Evolutionary conservation across 2,329 filamentous ascomycete species (phyloP).

Genomic region (Lachnellula cervina): DNA sequence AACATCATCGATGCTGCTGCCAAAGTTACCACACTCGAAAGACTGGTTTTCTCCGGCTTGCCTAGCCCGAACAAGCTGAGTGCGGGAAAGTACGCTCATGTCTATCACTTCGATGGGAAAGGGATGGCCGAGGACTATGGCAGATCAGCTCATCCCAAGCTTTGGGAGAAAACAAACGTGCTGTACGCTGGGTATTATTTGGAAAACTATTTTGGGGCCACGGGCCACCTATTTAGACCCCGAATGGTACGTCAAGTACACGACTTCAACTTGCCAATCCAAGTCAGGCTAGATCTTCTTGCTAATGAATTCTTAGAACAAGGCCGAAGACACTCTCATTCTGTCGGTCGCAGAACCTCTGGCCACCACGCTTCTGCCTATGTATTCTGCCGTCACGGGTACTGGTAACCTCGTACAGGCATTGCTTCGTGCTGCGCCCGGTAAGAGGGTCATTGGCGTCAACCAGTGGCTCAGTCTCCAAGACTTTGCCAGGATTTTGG

Average conservation of each 20-base stretch:
- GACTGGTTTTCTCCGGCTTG: conserved; percentile 37
- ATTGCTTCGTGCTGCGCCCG: not conserved
- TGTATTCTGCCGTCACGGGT: not conserved
- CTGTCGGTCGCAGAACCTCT: conserved; percentile 2
- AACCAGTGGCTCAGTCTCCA: conserved; percentile 4
- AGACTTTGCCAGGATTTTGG: conserved; percentile 4
- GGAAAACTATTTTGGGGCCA: conserved; percentile 6
- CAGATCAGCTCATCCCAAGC: conserved; percentile 18
- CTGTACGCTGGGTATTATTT: conserved; percentile 30
- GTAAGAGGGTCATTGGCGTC: conserved; percentile 7
- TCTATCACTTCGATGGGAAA: conserved; percentile 40
- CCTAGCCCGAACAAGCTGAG: conserved; percentile 33
- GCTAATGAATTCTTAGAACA: conserved; percentile 3
- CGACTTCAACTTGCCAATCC: not conserved
- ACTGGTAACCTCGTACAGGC: conserved; percentile 2
- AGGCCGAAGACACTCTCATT: conserved; percentile 2
- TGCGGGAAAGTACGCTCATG: conserved; percentile 37
- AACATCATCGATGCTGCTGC: conserved; percentile 35
- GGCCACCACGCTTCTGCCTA: not conserved
- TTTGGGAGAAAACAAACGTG: conserved; percentile 30
- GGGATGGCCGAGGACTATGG: conserved; percentile 32
- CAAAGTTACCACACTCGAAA: conserved; percentile 30
- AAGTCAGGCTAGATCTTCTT: not conserved
- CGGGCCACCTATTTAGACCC: conserved; percentile 1
- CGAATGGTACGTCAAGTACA: conserved; percentile 3